A percentile compares a stretch with the other conserved stretches of the same genome.
Conservation (phyloP, 345 rosid species). For the Populus pruinosa region DNA sequence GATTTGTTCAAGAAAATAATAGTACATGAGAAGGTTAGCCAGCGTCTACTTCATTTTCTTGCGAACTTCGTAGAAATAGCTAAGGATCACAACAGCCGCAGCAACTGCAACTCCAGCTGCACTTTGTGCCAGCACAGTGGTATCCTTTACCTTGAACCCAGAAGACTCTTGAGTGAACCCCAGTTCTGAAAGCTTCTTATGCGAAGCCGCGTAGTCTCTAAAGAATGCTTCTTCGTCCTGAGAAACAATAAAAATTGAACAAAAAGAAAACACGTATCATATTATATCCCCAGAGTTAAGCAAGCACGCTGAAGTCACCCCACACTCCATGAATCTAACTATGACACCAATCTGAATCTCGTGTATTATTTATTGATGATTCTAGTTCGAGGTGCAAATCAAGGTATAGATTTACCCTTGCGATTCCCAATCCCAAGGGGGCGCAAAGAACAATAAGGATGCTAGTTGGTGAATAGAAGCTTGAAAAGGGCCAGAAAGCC, state of each 20-base stretch:
- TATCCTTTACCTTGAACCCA: slow-evolving; percentile 43
- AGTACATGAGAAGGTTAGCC: neutral
- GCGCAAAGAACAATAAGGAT: neutral
- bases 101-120: slow-evolving; percentile 80
- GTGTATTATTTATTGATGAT: slow-evolving; percentile 5
- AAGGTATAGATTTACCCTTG: neutral
- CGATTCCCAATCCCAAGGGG: neutral
- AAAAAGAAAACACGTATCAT: neutral
- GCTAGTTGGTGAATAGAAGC: neutral
- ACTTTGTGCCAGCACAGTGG: slow-evolving; percentile 61
- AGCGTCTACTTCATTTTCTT: slow-evolving; percentile 49
- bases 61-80: slow-evolving; percentile 80
- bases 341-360: slow-evolving; percentile 2
- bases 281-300: neutral
- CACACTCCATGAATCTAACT: neutral
- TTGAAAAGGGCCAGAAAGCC: neutral
- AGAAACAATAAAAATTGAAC: slow-evolving; percentile 7
- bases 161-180: slow-evolving; percentile 57
- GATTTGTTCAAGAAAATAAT: neutral
- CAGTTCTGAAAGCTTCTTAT: slow-evolving; percentile 88
- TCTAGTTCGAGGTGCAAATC: neutral
- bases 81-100: slow-evolving; percentile 70
- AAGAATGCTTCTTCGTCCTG: slow-evolving; percentile 92
- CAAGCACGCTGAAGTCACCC: neutral
- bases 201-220: slow-evolving; percentile 66